phyloP scores from a whole-genome alignment of 306 rosid genomes.

The Vicia faba region DNA sequence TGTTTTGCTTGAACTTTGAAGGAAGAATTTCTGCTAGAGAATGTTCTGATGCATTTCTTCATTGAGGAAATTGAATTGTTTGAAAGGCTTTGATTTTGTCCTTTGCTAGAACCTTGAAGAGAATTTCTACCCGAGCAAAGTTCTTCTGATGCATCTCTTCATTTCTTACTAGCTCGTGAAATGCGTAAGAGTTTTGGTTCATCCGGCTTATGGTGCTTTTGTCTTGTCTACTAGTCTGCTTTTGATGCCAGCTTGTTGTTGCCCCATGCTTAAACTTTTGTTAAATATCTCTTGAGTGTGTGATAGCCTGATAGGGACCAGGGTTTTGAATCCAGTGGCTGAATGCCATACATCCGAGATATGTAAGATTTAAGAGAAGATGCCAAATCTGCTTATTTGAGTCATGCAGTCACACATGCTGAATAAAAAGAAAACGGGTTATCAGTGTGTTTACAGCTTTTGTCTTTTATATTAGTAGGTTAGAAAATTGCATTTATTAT shows the following conservation, averaged over 20 bases:
- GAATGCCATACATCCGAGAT: not conserved
- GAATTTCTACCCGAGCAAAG: constrained; percentile 7
- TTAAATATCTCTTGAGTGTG: not conserved
- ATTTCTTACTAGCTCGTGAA: not conserved
- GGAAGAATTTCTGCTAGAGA: not conserved
- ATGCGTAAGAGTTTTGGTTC: not conserved
- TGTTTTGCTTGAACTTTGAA: not conserved
- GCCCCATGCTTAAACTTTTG: not conserved
- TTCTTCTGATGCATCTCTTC: constrained; percentile 1
- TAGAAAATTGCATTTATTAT: not conserved
- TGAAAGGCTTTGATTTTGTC: not conserved
- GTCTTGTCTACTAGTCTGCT: constrained; percentile 23
- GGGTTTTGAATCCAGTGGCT: not conserved
- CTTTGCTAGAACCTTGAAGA: not conserved
- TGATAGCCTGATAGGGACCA: not conserved
- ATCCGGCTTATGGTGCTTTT: not conserved
- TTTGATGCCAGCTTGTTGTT: not conserved
- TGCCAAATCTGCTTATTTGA: not conserved
- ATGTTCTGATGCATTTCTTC: constrained; percentile 1
- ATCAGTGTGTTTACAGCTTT: not conserved
- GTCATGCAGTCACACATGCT: not conserved
- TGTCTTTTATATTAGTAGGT: not conserved
- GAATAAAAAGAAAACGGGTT: not conserved
- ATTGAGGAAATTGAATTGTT: constrained; percentile 18
- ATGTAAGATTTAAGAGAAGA: not conserved